Evolutionary conservation across 805 yeast genomes (phyloP), one percentile per base, ranked within the genome.

Genomic region (Brettanomyces naardenensis): DNA sequence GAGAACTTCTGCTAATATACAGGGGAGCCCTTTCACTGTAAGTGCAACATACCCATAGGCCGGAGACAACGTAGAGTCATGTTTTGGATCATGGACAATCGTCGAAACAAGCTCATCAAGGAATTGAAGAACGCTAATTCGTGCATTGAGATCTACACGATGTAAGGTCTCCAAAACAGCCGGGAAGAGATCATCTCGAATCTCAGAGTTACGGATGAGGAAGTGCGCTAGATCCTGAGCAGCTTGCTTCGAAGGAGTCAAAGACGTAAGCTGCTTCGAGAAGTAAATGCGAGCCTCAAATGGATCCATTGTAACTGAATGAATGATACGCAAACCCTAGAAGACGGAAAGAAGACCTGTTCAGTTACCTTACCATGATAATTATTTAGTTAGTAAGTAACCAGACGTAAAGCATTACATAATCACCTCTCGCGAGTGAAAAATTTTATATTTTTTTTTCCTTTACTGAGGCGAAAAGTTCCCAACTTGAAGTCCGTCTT

Each of bases 231-330:
- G 70, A 36, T 69, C 69, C 7, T 62, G 57, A 23, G 75, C 62
- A n/a, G 65, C 63, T 47, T 61, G 71, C 35, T 65, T 61, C 1
- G 87, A 71, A 0, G 95, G 89, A 31, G 76, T 78, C 30, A 90
- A 62, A 5, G 68, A 57, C 46, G 78, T 70, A 38, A 89, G 65
- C 31, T 78, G 72, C 48, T 78, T 84, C 5, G 76, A 68, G 49
- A 89, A 80, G 57, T 81, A 82, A 33, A 86, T 62, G 41, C 90
- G 71, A 4, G 89, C 88, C 52, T 86, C 95, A 56, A 90, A 85
- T 1, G 95, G 79, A 54, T 89, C 96, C 95, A 89, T 86, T 14
- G 36, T 25, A 7, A 19, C 9, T 26, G 18, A 6, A 23, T 7
- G 14, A 28, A n/a, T n/a, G n/a, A n/a, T n/a, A n/a, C n/a, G n/a